Conservation (phyloP, 257 asterid species). For the Nyctanthes arbortristis region DNA sequence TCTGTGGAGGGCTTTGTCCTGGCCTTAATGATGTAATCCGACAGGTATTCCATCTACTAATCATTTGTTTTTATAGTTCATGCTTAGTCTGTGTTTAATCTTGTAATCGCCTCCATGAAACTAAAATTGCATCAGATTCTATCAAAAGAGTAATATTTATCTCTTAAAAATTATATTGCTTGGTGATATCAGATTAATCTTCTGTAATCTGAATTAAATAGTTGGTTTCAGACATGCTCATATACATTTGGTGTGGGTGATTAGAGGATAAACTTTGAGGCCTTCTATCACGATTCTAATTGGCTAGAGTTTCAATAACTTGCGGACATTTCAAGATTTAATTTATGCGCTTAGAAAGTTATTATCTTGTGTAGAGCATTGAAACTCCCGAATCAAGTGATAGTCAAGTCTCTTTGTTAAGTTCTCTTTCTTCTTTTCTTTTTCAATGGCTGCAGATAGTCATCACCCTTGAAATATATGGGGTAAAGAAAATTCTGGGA, state of each 20-base stretch:
- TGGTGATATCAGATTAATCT: no score
- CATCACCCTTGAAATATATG: conserved; percentile 88
- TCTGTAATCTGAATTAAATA: no score
- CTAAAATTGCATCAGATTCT: neutral
- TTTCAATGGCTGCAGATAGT: conserved; percentile 59
- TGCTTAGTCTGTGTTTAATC: conserved; percentile 3
- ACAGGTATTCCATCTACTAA: conserved; percentile 50
- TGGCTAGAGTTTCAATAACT: neutral
- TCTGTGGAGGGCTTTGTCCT: conserved; percentile 98
- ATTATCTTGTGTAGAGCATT: conserved; percentile 8
- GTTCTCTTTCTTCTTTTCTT: conserved; percentile 18
- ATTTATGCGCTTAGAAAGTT: conserved; percentile 5
- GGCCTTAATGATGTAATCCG: conserved; percentile 93
- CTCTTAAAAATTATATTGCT: no score
- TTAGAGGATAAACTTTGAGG: no score
- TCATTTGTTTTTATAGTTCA: conserved; percentile 1
- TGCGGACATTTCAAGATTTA: neutral
- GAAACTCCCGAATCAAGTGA: conserved; percentile 10
- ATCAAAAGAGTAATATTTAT: neutral
- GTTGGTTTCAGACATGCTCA: no score
- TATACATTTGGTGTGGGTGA: no score
- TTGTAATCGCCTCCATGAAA: neutral
- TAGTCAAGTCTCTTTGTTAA: conserved; percentile 6
- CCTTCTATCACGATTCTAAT: no score
- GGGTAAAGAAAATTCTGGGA: conserved; percentile 78